Evolutionary conservation across 2,329 filamentous ascomycete species (phyloP), one percentile per base, ranked within the genome.

Genomic region (Ilyonectria mors-panacis): DNA sequence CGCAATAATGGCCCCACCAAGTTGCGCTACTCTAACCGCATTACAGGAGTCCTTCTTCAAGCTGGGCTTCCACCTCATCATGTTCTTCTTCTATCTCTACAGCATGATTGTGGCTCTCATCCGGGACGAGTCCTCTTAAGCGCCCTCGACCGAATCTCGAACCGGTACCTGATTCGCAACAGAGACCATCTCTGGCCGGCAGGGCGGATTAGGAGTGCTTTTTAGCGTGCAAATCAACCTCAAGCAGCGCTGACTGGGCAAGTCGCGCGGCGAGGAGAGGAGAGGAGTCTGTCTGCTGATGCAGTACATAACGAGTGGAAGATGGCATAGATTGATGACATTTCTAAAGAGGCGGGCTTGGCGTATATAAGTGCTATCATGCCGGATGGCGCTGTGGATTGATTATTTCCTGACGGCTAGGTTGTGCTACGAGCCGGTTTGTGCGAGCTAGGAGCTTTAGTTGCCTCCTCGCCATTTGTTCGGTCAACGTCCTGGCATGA

Each of bases 31-130:
- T 60, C 73, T 79, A 73, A 81, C 67, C 33, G 1, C 17, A 67
- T 71, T 61, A 78, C 64, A 97, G 95, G 96, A 99, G 90, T 98
- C 96, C 0, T 99, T 99, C 83, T 92, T 96, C 86, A 99, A 99
- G 87, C 93, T 99, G 48, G 96, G 95, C 63, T 99, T 99, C 88
- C 96, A 99, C 84, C 87, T 99, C 68, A 83, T 99, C 85, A 98
- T 99, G 94, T 99, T 99, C 90, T 99, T 99, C 91, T 99, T 98
- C 90, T 99, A 99, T 86, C 92, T 99, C 64, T 97, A 97, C 89
- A 97, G 93, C 91, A 97, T 96, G 93, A 96, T 96, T 76, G 95
- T 98, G 72, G 95, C 96, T 73, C 89, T 99, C 70, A 99, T 99
- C 86, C 92, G 93, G 79, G 96, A 98, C 83, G 96, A 99, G 85